Evolutionary conservation across 225 moss, liverwort and hornwort species (phyloP).

Genomic region (Marchantia polymorpha): DNA sequence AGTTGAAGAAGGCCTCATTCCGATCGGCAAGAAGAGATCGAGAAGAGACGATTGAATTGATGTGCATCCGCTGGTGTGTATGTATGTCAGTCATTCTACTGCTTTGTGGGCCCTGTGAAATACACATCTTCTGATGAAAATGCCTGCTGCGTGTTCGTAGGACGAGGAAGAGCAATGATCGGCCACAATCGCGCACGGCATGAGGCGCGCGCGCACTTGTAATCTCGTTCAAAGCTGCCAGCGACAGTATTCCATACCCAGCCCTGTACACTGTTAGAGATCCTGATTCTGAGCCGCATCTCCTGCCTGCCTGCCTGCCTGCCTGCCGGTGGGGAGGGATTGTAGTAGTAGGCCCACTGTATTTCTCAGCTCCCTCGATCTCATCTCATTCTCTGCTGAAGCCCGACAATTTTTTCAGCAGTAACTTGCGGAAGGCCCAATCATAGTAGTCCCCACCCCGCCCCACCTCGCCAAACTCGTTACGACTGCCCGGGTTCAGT

Average conservation of each 20-base stretch:
- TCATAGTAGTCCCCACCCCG: not conserved
- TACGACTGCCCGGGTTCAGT: not conserved
- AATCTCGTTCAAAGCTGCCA: not conserved
- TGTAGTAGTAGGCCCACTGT: not conserved
- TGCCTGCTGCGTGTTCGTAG: not conserved
- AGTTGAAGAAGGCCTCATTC: not conserved
- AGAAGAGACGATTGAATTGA: not conserved
- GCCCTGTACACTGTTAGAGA: not conserved
- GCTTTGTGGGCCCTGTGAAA: not conserved
- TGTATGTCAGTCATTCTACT: not conserved
- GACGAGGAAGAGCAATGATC: constrained; percentile 7
- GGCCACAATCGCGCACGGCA: not conserved
- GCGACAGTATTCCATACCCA: not conserved
- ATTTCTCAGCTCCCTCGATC: not conserved
- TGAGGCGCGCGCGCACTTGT: not conserved
- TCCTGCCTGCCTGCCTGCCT: not conserved
- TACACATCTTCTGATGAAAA: not conserved
- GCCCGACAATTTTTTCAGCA: not conserved
- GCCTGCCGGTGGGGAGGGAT: no score
- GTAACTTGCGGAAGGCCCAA: not conserved
- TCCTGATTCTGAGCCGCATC: not conserved
- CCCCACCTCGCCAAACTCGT: not conserved
- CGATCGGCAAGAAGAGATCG: no score
- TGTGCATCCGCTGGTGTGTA: not conserved
- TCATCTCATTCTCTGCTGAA: not conserved